Evolutionary conservation across 345 rosid species (phyloP).

Genomic region (Barbarea vulgaris): DNA sequence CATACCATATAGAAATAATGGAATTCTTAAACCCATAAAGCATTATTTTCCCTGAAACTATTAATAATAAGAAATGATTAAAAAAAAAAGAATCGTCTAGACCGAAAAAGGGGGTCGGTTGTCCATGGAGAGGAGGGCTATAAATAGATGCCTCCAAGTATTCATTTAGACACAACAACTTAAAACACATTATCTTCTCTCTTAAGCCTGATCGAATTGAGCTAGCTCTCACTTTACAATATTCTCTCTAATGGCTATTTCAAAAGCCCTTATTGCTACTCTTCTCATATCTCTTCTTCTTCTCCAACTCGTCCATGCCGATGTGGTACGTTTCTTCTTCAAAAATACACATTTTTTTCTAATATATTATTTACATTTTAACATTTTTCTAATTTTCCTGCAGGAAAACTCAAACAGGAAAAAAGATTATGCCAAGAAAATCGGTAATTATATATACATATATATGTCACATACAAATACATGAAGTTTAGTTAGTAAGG

Average conservation of each 20-base stretch:
- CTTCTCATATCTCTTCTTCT: conserved; percentile 57
- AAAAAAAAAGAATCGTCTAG: conserved; percentile 22
- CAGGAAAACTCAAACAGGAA: conserved; percentile 26
- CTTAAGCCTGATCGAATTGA: not conserved
- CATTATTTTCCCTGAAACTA: not conserved
- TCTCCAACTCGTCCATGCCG: conserved; percentile 50
- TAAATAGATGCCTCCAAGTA: conserved; percentile 36
- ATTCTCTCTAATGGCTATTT: conserved; percentile 46
- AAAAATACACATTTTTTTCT: not conserved
- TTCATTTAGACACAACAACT: conserved; percentile 35
- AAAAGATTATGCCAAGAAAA: conserved; percentile 13
- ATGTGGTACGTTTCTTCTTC: conserved; percentile 12
- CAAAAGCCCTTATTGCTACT: conserved; percentile 50
- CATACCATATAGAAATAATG: not conserved
- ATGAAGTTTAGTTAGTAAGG: not conserved
- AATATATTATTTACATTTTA: not conserved
- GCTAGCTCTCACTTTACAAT: conserved; percentile 18
- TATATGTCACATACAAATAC: not conserved
- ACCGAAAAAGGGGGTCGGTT: conserved; percentile 22
- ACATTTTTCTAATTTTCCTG: not conserved
- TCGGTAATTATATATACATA: conserved; percentile 24
- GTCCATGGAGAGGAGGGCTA: conserved; percentile 19
- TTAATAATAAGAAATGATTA: not conserved
- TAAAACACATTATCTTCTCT: not conserved
- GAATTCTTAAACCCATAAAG: conserved; percentile 5